Base-by-base conservation (phyloP, 495 filamentous ascomycete species). In the Penicillium egyptiacum region DNA sequence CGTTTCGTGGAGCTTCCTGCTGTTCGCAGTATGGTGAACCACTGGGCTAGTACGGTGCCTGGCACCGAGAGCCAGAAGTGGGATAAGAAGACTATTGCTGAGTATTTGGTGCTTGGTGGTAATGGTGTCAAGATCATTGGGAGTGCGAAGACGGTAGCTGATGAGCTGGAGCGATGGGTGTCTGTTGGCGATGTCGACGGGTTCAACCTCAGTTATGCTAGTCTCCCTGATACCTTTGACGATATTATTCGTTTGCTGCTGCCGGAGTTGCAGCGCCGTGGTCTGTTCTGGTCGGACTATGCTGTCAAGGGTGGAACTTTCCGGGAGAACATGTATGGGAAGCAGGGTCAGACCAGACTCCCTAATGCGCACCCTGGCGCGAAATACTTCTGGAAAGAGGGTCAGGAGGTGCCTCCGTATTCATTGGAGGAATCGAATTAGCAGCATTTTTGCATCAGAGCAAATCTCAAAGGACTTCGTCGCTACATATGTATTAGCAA, bases 121-220 rank as follows among this genome's bases (percentile, higher is more conserved):
- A 72, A 74, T 51, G 83, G 82, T 1, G 74, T 79, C 1, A 79
- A 81, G n/a, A 70, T 75, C 5, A 75, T 86, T 14, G 84, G 84
- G 0, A 85, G 79, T 20, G 73, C 80, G 5, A 58, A 75, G 65
- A 81, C 78, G 4, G 81, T 88, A 19, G 83, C 84, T 0, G 81
- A 87, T 65, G 79, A 83, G 56, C 56, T 88, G 70, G 81, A 86
- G 70, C 73, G 74, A 19, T 87, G 84, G 85, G 72, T 84, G 10
- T 62, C 73, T 16, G 79, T 86, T 48, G 82, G 76, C 0, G 84
- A 83, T 67, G 70, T 87, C 11, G 84, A 88, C 66, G 84, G 84
- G 11, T 87, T 86, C 56, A 87, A 86, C 50, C 57, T 86, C 59
- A 79, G 75, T 16, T 86, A 86, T 64, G 80, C 79, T 12, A 79